A percentile compares a stretch with the other conserved stretches of the same genome.
phyloP scores from a whole-genome alignment of 164 flowering plant species.

The Kingdonia uniflora region DNA sequence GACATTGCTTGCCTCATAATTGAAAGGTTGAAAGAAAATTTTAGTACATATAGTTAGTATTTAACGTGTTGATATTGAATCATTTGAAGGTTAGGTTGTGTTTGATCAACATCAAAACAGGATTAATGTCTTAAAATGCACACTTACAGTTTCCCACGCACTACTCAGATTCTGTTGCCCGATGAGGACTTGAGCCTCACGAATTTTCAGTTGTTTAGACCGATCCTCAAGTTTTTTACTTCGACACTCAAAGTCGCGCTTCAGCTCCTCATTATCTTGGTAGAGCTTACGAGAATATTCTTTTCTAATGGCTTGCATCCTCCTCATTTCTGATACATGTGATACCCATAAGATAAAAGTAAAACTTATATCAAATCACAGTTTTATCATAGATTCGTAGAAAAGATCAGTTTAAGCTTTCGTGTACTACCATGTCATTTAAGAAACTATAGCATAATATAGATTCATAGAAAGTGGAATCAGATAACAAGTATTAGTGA shows the following conservation, averaged over 20 bases:
- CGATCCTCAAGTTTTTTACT: constrained; percentile 8
- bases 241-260: constrained; percentile 4
- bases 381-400: not conserved
- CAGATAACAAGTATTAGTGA: no score
- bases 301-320: constrained; percentile 7
- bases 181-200: constrained; percentile 5
- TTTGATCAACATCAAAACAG: no score
- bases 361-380: not conserved
- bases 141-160: constrained; percentile 13
- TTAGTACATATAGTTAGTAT: no score
- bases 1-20: no score
- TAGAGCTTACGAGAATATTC: not conserved
- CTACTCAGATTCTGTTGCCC: constrained; percentile 1
- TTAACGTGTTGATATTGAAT: no score
- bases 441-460: no score
- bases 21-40: no score
- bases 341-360: not conserved
- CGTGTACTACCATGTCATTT: no score
- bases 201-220: constrained; percentile 11
- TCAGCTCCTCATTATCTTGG: constrained; percentile 8
- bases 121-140: no score
- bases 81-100: no score
- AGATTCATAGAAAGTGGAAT: no score
- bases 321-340: constrained; percentile 12
- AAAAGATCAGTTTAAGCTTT: no score